Percentiles rank a stretch among this genome's conserved stretches.
These are phyloP conservation scores for Hypoxylon rubiginosum DNA, from an alignment of 2,329 filamentous ascomycete species.

Conservation along the genomic window DNA sequence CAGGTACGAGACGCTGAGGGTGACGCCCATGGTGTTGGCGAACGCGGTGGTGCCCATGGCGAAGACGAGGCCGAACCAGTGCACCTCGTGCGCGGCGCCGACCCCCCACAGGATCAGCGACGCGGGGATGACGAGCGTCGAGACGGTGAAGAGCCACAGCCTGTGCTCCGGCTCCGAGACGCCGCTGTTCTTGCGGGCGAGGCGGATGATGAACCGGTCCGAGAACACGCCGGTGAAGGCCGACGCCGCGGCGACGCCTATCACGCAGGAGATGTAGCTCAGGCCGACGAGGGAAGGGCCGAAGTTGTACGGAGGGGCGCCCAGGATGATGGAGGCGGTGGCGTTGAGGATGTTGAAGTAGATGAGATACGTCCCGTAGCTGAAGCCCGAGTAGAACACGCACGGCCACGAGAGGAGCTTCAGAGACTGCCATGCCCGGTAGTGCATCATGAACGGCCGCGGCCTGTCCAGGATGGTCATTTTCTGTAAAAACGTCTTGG, in stretches of 20 bases:
- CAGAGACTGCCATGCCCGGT: constrained; percentile 55
- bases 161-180: constrained; percentile 59
- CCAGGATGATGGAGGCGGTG: constrained; percentile 58
- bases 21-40: constrained; percentile 53
- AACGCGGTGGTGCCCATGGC: constrained; percentile 56
- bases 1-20: constrained; percentile 57
- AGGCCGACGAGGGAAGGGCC: constrained; percentile 56
- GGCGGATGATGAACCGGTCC: constrained; percentile 56
- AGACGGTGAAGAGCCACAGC: constrained; percentile 56
- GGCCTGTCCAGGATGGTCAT: constrained; percentile 57
- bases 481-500: constrained; percentile 59
- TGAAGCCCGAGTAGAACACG: constrained; percentile 59
- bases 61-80: constrained; percentile 59
- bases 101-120: constrained; percentile 51
- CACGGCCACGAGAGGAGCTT: constrained; percentile 58
- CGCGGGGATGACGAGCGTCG: constrained; percentile 46
- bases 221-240: constrained; percentile 54
- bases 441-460: constrained; percentile 58
- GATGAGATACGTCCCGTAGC: constrained; percentile 58
- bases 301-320: constrained; percentile 56
- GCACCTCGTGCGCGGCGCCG: constrained; percentile 54
- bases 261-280: constrained; percentile 54
- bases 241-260: constrained; percentile 50
- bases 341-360: constrained; percentile 62
- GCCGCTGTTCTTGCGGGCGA: constrained; percentile 57